Base-by-base conservation (phyloP, 176 grass and related monocot species). In the Puya raimondii region DNA sequence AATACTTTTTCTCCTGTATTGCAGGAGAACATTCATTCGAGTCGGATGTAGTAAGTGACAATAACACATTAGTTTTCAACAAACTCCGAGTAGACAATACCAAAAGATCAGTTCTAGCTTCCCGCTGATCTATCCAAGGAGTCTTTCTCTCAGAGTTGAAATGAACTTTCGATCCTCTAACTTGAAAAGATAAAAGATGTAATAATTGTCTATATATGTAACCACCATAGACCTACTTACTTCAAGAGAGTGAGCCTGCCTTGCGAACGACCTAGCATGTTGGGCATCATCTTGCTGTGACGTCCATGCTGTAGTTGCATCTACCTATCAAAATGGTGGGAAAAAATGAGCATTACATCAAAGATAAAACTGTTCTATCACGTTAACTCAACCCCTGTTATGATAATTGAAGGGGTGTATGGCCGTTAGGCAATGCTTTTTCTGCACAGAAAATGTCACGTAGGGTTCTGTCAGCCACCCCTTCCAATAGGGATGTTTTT, bases 241-340 rank as follows among this genome's bases (percentile, higher is more conserved):
- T 53, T 83, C 74, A 63, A 76, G 77, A 75, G 88, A 83, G 16
- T 77, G 81, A 64, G 20, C 59, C 21, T 79, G 81, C 66, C 75
- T 79, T n/a, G 65, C 59, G 57, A 75, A 70, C 16, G 78, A 81
- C 75, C 78, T 81, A 27, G 73, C 50, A 75, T 64, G 33, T 57
- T 72, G 76, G 20, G 51, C 70, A 65, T 89, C 79, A 51, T 81
- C 83, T 52, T 83, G 80, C 67, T 89, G 88, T 65, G 87, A 74
- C 65, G 81, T 82, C 83, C 81, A 83, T 65, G 88, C 92, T 74
- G 91, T 78, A 69, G 69, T 76, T 2, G 75, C 53, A 83, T 91
- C 84, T 61, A 76, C 77, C 92, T 96, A 72, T 79, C 52, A 72
- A 42, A 64, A 89, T 80, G 48, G 48, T 76, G 74, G 2, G 54